These are phyloP conservation scores for Adenanthera pavonina DNA, from an alignment of 306 rosid species.

Conservation along the genomic window DNA sequence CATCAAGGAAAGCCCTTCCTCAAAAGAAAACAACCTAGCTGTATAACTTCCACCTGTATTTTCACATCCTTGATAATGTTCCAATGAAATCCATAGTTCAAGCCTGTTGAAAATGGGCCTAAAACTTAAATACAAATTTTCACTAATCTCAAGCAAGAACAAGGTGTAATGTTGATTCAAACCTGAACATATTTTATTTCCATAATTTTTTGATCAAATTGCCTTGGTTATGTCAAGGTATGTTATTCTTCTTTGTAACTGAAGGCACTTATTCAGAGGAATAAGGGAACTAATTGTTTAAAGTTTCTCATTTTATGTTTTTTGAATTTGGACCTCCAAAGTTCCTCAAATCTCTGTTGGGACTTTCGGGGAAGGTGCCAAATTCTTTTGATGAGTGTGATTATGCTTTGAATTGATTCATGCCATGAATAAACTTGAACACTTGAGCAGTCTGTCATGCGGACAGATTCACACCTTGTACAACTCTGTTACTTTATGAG, in stretches of 20 bases:
- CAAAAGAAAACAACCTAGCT: not conserved
- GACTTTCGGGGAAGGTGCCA: conserved; percentile 1
- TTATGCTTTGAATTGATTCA: not conserved
- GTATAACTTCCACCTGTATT: not conserved
- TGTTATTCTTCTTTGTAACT: not conserved
- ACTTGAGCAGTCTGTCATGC: not conserved
- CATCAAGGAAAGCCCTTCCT: not conserved
- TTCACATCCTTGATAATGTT: not conserved
- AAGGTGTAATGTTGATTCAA: not conserved
- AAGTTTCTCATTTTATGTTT: not conserved
- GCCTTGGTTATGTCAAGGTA: not conserved
- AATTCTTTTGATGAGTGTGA: not conserved
- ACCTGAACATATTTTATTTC: not conserved
- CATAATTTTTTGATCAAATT: not conserved
- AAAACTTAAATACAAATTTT: not conserved
- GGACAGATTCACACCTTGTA: conserved; percentile 29
- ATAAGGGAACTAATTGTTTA: not conserved
- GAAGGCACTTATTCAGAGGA: not conserved
- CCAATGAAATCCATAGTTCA: not conserved
- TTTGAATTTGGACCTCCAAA: not conserved
- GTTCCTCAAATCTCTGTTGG: not conserved
- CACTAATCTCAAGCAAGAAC: not conserved
- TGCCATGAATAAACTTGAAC: conserved; percentile 32
- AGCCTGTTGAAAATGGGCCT: not conserved
- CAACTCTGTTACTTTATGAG: not conserved